Evolutionary conservation across 768 basidiomycete genomes (phyloP).

Genomic region (Podaxis pistillaris): DNA sequence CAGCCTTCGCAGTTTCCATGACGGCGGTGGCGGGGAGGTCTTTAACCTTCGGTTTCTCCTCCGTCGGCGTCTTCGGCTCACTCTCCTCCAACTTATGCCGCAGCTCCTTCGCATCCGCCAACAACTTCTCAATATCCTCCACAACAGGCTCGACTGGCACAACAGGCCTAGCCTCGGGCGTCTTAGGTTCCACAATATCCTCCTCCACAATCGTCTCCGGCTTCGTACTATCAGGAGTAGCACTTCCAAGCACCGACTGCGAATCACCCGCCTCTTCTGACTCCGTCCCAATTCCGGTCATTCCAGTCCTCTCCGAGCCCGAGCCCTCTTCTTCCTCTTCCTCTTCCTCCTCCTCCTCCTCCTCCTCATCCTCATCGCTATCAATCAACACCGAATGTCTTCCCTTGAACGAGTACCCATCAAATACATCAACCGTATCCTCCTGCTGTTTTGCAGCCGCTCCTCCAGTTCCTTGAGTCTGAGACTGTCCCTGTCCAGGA

Average conservation of each 20-base stretch:
- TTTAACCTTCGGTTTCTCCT: slow-evolving; percentile 1
- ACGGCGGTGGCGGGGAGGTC: slow-evolving; percentile 23
- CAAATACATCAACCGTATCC: slow-evolving; percentile 76
- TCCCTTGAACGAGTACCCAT: slow-evolving; percentile 93
- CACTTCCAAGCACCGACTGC: slow-evolving; percentile 6
- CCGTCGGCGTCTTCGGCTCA: slow-evolving; percentile 15
- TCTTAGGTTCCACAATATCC: slow-evolving; percentile 61
- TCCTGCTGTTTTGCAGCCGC: slow-evolving; percentile 31
- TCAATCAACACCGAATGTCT: slow-evolving; percentile 77
- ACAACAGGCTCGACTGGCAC: background rate
- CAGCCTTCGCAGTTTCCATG: background rate
- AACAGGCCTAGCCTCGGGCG: slow-evolving; percentile 64
- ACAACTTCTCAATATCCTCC: slow-evolving; percentile 11
- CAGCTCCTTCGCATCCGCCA: slow-evolving; percentile 12
- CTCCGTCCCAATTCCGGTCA: slow-evolving; percentile 17
- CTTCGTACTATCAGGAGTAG: background rate
- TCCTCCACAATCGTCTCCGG: slow-evolving; percentile 13
- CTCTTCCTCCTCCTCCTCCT: slow-evolving; percentile 36
- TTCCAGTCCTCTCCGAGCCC: slow-evolving; percentile 20
- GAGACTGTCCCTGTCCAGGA: slow-evolving; percentile 20
- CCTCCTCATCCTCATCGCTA: slow-evolving; percentile 63
- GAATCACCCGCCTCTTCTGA: slow-evolving; percentile 12
- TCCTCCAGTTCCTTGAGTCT: slow-evolving; percentile 11
- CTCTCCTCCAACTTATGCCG: slow-evolving; percentile 14
- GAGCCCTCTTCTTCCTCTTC: slow-evolving; percentile 26